Base-by-base conservation (phyloP, 2,329 filamentous ascomycete genomes). In the Metarhizium rileyi region DNA sequence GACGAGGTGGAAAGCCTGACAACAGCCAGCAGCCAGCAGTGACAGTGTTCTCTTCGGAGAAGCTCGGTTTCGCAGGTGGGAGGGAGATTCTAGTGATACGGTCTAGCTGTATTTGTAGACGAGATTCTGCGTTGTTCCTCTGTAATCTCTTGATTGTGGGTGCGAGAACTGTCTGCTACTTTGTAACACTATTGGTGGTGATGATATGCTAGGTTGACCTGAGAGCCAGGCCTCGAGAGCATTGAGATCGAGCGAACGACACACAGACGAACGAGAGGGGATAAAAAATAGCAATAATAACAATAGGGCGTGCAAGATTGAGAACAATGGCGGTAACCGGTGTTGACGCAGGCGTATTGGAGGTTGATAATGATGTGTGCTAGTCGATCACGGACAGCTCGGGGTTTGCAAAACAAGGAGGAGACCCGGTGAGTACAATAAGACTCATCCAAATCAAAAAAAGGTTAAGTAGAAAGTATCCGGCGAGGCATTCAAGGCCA, bases 321-420 rank as follows among this genome's bases (percentile, higher is more conserved):
- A 33, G 36, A 26, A 30, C 28, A 5, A 38, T 23, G n/a, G 20
- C n/a, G 23, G 14, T 22, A 20, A 18, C 12, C n/a, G 42, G 40
- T 25, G n/a, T 26, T 14, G 6, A 41, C 25, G 33, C 43, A 41
- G 46, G 38, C 40, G 26, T 33, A 25, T 38, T 40, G 49, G 46
- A 48, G 26, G 30, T 18, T n/a, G 33, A n/a, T 36, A 18, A 26
- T 35, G 22, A 25, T 46, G 46, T 30, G 41, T 50, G 49, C 33
- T 20, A 45, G 40, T 43, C 44, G 44, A 48, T 51, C 33, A 50
- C 40, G 41, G 23, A 43, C 18, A 23, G 46, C n/a, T 25, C 41
- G 16, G 20, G 22, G 38, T 18, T 25, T 6, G 40, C 35, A 36
- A n/a, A 43, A 36, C 14, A 18, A 28, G n/a, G 23, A 27, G 35